These are phyloP conservation scores for Cercospora berteroae DNA, from an alignment of 2,329 filamentous ascomycete genomes.

Conservation along the genomic window DNA sequence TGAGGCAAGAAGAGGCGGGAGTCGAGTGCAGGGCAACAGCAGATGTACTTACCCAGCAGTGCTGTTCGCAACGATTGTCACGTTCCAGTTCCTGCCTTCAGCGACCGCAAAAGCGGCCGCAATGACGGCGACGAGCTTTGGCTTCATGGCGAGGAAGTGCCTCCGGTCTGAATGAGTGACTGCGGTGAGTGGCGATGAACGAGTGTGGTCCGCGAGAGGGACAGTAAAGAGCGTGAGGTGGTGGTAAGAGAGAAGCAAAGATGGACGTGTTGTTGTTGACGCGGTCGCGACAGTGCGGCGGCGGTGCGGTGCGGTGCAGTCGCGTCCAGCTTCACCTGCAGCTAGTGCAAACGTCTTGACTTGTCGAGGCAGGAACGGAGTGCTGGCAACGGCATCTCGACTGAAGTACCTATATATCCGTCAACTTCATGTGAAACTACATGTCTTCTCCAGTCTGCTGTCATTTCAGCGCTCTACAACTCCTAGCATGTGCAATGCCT, in stretches of 20 bases:
- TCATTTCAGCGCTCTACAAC: neutral
- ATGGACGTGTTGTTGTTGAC: slow-evolving; percentile 4
- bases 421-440: neutral
- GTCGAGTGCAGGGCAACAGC: neutral
- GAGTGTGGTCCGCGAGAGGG: slow-evolving; percentile 12
- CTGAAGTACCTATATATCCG: neutral
- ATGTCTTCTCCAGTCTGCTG: neutral
- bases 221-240: slow-evolving; percentile 14
- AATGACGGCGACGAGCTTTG: slow-evolving; percentile 14
- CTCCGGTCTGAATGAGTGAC: slow-evolving; percentile 31
- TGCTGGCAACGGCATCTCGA: neutral
- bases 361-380: neutral
- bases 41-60: slow-evolving; percentile 21
- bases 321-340: slow-evolving; percentile 1
- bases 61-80: slow-evolving; percentile 8
- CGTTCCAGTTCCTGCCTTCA: slow-evolving; percentile 17
- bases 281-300: neutral
- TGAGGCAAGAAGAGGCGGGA: neutral
- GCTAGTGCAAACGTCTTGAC: neutral
- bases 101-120: slow-evolving; percentile 13
- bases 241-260: slow-evolving; percentile 9
- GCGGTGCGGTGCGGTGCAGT: neutral
- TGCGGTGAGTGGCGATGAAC: slow-evolving; percentile 25
- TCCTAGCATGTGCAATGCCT: neutral
- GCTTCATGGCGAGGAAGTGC: slow-evolving; percentile 23